Base-by-base conservation (phyloP, 306 rosid genomes). In the Comarum palustre region DNA sequence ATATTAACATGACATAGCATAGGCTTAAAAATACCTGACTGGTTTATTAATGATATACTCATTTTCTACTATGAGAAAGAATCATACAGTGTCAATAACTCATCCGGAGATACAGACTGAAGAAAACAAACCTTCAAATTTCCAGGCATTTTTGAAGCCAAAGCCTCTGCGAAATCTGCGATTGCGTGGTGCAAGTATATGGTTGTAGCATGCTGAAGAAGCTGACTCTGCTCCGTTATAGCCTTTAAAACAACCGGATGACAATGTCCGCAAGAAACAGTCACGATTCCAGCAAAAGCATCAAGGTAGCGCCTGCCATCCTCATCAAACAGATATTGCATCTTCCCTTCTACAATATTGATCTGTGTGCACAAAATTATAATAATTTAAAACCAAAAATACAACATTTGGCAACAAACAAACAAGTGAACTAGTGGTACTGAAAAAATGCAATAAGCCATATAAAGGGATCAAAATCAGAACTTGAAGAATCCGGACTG, bases 231-330 rank as follows among this genome's bases (percentile, higher is more conserved):
- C 81, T 91, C 91, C 50, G 29, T 62, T 58, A 85, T 83, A 27
- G 97, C 97, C 72, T 84, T 76, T 54, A 93, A 63, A 77, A 93
- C 42, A 9, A 86, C 85, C 10, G 97, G 98, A 75, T 93, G 97
- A 73, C 98, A 93, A 84, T 93, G 98, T 57, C 98, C 97, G 60
- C 96, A 87, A 58, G 98, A 93, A 61, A 93, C 92, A 25, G 98
- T 93, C n/a, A 93, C 98, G n/a, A 93, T 89, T 48, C 98, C 97
- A 19, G 97, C 97, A 72, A 89, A 90, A 25, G 98, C 97, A 81
- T 93, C 98, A 25, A 93, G 94, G 68, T 89, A 93, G 6, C 98
- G 97, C 91, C 77, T 87, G 47, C 98, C 98, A 73, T 73, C 85
- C 52, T 93, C 97, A 73, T 93, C 98, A 72, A 77, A 93, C 57